These are phyloP conservation scores for Cladobotryum protrusum DNA, from an alignment of 2,329 filamentous ascomycete species.

Conservation along the genomic window DNA sequence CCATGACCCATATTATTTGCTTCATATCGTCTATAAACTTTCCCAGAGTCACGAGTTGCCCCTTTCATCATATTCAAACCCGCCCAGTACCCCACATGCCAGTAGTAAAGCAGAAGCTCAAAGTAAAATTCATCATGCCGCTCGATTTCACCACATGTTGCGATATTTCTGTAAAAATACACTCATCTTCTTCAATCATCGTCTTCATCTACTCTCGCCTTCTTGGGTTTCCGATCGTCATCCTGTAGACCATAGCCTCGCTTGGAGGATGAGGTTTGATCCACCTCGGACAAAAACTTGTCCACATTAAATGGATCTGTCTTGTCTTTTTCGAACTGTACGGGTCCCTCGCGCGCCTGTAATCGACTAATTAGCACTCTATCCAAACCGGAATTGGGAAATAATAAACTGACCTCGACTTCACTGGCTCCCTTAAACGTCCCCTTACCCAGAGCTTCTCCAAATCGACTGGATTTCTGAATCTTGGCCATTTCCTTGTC, in stretches of 20 bases:
- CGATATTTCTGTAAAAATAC: slow-evolving; percentile 1
- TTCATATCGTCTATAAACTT: too few relatives aligned
- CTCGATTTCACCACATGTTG: not conserved
- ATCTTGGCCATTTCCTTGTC: slow-evolving; percentile 83
- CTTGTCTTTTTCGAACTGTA: slow-evolving; percentile 90
- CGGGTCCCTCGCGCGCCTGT: slow-evolving; percentile 76
- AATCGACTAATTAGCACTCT: not conserved
- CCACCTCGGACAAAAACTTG: slow-evolving; percentile 80
- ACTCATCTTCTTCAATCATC: slow-evolving; percentile 30
- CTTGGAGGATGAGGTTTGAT: slow-evolving; percentile 56
- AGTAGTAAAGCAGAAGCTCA: not conserved
- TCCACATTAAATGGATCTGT: slow-evolving; percentile 90
- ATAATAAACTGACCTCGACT: slow-evolving; percentile 54
- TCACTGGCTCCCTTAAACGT: slow-evolving; percentile 86
- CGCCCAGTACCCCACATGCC: too few relatives aligned
- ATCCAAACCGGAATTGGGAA: too few relatives aligned
- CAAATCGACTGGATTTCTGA: slow-evolving; percentile 75
- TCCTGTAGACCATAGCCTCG: slow-evolving; percentile 74
- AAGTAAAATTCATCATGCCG: not conserved
- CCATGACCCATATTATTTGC: too few relatives aligned
- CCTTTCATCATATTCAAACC: too few relatives aligned
- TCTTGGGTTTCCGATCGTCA: slow-evolving; percentile 58
- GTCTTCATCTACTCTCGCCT: slow-evolving; percentile 72
- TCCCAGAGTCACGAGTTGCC: too few relatives aligned
- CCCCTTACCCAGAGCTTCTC: slow-evolving; percentile 78